Base-by-base conservation (phyloP, 106 monocot species). In the Narthecium ossifragum region DNA sequence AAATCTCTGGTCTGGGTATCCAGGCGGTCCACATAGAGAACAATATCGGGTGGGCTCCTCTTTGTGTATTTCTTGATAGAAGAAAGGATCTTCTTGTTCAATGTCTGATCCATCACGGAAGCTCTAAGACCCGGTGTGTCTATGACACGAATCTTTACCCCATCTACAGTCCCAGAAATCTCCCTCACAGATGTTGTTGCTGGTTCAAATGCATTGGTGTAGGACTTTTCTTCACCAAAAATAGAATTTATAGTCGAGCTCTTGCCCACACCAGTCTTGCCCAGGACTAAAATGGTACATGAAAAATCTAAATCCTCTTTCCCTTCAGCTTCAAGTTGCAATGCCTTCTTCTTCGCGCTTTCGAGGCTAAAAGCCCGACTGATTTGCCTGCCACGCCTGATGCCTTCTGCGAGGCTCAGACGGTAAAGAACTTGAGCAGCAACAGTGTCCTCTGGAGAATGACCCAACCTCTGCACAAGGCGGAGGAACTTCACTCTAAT, bases 241-340 rank as follows among this genome's bases (percentile, higher is more conserved):
- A 96, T 90, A 11, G 90, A 90, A 70, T 96, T 96, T 27, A 90
- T 76, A 2, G 83, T 86, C 0, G 85, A 82, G 60, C 90, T 90
- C 57, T 96, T 96, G 48, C 94, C 94, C 15, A 96, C 94, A 34
- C 94, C 94, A 65, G 83, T 75, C 67, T 86, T 90, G 2, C 94
- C 94, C 21, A 96, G 47, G 22, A 96, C 80, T 39, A 96, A 62
- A 60, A 90, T 96, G 51, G 80, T 90, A 54, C 85, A 86, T 23
- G 79, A 80, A 67, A 96, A 96, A 23, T 90, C 63, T 37, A 96
- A 49, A 49, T 77, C 78, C 25, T 84, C 74, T 22, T 86, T 64
- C 3, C 74, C 80, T 48, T 68, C 74, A 7, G 33, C 70, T 66
- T 90, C 94, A 38, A 94, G 77, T 34, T 83, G 65, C 39, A 75